Base-by-base conservation (phyloP, 805 yeast species). In the Kuraishia capsulata region DNA sequence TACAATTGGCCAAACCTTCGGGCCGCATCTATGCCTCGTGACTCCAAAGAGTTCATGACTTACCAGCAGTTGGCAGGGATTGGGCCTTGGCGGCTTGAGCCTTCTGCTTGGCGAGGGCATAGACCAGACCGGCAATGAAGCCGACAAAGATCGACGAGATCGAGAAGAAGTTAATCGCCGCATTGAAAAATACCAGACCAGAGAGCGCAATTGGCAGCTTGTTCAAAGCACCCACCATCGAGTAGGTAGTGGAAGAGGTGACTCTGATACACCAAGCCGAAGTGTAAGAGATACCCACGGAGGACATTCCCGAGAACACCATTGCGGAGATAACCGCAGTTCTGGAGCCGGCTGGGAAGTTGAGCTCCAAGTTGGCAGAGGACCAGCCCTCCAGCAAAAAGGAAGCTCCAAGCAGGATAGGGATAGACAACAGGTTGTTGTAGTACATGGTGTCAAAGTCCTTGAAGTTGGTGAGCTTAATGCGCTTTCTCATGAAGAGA, bases 261-360 rank as follows among this genome's bases (percentile, higher is more conserved):
- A 92, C 97, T 69, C 98, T 86, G 48, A 92, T 95, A 76, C 98
- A 92, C 98, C 98, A 92, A 44, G 97, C 98, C 10, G 97, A 88
- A 65, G 96, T 87, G 76, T 92, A 92, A 33, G 97, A 90, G 60
- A 92, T 92, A 68, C 95, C 97, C 39, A 92, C 95, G 24, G 97
- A 82, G 33, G 95, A 81, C 50, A 85, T 76, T 63, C 98, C 98
- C 28, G 96, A 86, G 57, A 90, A 74, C 45, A 92, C 54, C 96
- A 92, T 89, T 51, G 87, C 80, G 33, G 80, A 62, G 46, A 87
- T 71, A 42, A 86, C 74, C 33, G 90, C 72, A 46, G 67, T 62
- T 59, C 89, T 75, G 50, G 74, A 68, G 35, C 65, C 85, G 11
- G 70, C 67, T 30, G 94, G 94, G 78, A 92, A 86, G 73, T 89